Evolutionary conservation across 2,329 filamentous ascomycete genomes (phyloP), one percentile per base, ranked within the genome.

Genomic region (Colletotrichum lupini): DNA sequence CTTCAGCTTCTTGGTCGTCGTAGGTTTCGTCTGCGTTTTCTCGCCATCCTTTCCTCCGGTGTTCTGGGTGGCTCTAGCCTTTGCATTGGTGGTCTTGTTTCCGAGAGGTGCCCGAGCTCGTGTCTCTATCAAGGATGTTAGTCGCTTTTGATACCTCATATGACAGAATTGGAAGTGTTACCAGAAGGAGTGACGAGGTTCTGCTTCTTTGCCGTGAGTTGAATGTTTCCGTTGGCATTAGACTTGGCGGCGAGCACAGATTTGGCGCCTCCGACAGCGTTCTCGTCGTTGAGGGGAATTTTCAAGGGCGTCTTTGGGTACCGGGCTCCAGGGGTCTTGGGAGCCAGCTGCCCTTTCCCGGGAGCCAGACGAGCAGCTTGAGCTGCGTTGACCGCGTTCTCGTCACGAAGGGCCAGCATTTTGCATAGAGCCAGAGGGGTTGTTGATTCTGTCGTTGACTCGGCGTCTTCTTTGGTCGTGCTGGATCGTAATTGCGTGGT

Each of bases 11-110:
- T 92, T 91, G 3, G 85, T 86, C 19, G 90, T 92, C 4, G 88
- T 87, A 11, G 86, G 89, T 75, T 90, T 92, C 22, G 85, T 82
- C 70, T 90, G 88, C 1, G 90, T 90, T 82, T 92, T 92, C 75
- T 92, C 91, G 62, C 89, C 82, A 72, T 92, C 90, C 85, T 77
- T 92, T 92, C 37, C 92, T 35, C 89, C 92, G 7, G 90, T 90
- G 4, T 91, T 92, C 75, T 93, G 92, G 76, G 91, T 88, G 62
- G 87, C 88, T 80, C 87, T 90, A 73, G 92, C 89, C 86, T 97
- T 98, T 67, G 94, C 95, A 82, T 99, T 99, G 65, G 97, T 98
- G 1, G 96, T 98, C 84, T 99, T 99, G 87, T 94, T 93, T 42
- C 96, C 96, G 60, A 99, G 86, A 14, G 95, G 94, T 49, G 95